Percentiles rank a stretch among this genome's conserved stretches.
Evolutionary conservation across 2,329 filamentous ascomycete genomes (phyloP).

Genomic region (Venturia aucupariae): DNA sequence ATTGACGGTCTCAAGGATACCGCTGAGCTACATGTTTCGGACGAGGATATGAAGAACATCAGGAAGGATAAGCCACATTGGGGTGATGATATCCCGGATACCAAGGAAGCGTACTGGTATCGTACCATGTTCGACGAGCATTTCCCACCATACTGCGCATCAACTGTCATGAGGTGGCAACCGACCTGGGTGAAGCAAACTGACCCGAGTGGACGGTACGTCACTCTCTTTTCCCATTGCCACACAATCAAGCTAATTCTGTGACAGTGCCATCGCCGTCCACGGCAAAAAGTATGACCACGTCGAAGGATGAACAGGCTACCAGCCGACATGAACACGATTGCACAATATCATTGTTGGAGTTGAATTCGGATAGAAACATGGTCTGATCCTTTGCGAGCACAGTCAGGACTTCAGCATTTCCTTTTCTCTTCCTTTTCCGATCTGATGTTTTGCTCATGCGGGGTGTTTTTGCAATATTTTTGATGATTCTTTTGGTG

Average conservation of each 20-base stretch:
- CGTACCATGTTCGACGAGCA: slow-evolving; percentile 97
- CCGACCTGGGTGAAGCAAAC: slow-evolving; percentile 96
- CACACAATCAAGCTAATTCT: slow-evolving; percentile 17
- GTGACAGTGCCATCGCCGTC: slow-evolving; percentile 19
- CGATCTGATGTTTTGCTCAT: too few species aligned
- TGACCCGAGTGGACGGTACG: slow-evolving; percentile 84
- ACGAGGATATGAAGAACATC: slow-evolving; percentile 94
- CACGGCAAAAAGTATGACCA: slow-evolving; percentile 20
- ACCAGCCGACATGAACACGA: background rate
- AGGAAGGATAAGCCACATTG: slow-evolving; percentile 87
- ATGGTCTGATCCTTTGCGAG: too few species aligned
- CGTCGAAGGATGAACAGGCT: background rate
- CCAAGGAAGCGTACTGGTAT: slow-evolving; percentile 99
- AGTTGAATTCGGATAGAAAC: background rate
- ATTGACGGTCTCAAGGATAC: slow-evolving; percentile 96
- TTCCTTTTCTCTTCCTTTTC: too few species aligned
- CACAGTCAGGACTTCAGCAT: too few species aligned
- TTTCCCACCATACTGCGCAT: slow-evolving; percentile 85
- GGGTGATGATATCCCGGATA: slow-evolving; percentile 86
- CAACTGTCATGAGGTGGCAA: slow-evolving; percentile 91
- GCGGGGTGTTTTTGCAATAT: too few species aligned
- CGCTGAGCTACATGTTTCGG: slow-evolving; percentile 78
- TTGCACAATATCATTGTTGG: background rate
- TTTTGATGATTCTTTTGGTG: too few species aligned
- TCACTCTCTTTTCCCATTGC: slow-evolving; percentile 4